phyloP scores from a whole-genome alignment of 352 stramenopile genomes.

The Phytopythium cucurbitacearum region DNA sequence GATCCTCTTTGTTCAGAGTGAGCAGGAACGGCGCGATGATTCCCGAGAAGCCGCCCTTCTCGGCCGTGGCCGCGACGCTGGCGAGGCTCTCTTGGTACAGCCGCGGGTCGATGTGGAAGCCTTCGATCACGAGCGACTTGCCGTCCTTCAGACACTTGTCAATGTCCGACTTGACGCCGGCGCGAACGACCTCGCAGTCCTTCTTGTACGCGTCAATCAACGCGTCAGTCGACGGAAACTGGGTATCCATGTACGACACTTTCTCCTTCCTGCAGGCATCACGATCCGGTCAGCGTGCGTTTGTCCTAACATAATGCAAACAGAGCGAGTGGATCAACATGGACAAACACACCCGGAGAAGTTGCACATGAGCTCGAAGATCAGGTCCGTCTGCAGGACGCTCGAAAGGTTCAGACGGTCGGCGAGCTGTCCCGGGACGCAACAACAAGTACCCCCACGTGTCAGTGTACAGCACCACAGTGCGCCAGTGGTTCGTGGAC shows the following conservation, averaged over 20 bases:
- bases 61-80: slow-evolving; percentile 16
- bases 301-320: not conserved
- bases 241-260: slow-evolving; percentile 57
- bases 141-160: slow-evolving; percentile 88
- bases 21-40: slow-evolving; percentile 82
- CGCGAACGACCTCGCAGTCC: slow-evolving; percentile 76
- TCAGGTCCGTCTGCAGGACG: slow-evolving; percentile 83
- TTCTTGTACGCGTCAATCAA: slow-evolving; percentile 70
- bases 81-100: slow-evolving; percentile 77
- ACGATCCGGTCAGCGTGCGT: not conserved
- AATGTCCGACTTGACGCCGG: slow-evolving; percentile 82
- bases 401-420: slow-evolving; percentile 86
- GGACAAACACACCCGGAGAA: slow-evolving; percentile 64
- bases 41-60: slow-evolving; percentile 36
- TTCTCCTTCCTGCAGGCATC: slow-evolving; percentile 38
- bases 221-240: slow-evolving; percentile 53
- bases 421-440: slow-evolving; percentile 38
- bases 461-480: slow-evolving; percentile 1
- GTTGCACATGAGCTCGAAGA: slow-evolving; percentile 90
- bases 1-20: slow-evolving; percentile 56
- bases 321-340: not conserved
- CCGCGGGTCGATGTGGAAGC: slow-evolving; percentile 82
- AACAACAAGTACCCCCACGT: not conserved
- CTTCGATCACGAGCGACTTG: slow-evolving; percentile 87
- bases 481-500: not conserved